Evolutionary conservation across 345 rosid genomes (phyloP).

Genomic region (Salix dunnii): DNA sequence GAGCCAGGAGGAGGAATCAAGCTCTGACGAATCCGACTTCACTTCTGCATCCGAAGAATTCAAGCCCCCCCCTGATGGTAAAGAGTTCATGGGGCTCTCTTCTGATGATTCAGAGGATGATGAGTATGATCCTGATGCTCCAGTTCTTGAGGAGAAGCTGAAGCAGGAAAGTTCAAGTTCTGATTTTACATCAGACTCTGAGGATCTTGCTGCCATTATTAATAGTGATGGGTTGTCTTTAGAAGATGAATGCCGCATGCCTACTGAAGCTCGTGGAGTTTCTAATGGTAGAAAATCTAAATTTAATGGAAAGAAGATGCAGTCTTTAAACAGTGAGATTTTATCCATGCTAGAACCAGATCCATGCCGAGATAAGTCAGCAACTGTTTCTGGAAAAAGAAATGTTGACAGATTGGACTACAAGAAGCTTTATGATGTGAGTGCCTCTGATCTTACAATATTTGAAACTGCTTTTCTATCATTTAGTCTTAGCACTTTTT

Average conservation of each 20-base stretch:
- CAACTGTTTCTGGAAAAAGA: constrained; percentile 49
- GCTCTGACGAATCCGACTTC: constrained; percentile 60
- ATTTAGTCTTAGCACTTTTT: neutral
- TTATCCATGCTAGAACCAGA: constrained; percentile 38
- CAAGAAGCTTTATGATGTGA: constrained; percentile 82
- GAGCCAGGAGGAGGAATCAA: constrained; percentile 45
- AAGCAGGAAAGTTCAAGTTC: constrained; percentile 62
- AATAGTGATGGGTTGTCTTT: constrained; percentile 29
- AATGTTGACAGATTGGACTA: constrained; percentile 73
- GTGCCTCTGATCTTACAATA: constrained; percentile 28
- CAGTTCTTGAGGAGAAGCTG: constrained; percentile 37
- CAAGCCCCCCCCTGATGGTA: constrained; percentile 34
- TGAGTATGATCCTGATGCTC: constrained; percentile 66
- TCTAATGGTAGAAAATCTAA: constrained; percentile 22
- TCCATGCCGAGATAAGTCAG: constrained; percentile 34
- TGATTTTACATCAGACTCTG: constrained; percentile 75
- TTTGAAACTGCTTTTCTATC: neutral
- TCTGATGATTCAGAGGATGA: constrained; percentile 96
- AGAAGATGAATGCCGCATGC: constrained; percentile 26
- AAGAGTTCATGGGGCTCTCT: constrained; percentile 48
- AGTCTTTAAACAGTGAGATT: constrained; percentile 23
- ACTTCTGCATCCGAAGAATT: constrained; percentile 55
- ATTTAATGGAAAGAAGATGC: constrained; percentile 25
- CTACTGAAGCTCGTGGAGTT: constrained; percentile 16
- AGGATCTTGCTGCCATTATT: constrained; percentile 46